Evolutionary conservation across 441 rosid genomes (phyloP).

Genomic region (Gossypium aridum): DNA sequence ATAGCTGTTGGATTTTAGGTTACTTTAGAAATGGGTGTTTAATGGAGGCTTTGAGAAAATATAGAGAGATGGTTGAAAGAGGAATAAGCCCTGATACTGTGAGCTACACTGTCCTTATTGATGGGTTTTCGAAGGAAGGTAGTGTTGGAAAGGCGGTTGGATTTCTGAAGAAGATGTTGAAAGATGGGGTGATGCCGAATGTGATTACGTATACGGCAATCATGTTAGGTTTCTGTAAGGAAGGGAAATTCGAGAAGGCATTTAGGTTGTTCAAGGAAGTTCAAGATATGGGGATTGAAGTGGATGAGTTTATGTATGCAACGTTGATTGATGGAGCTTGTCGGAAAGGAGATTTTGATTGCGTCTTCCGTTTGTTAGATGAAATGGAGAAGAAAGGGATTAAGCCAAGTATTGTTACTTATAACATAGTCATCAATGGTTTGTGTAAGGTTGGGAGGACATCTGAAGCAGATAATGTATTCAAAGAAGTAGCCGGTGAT

Average conservation of each 20-base stretch:
- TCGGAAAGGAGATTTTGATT: constrained; percentile 43
- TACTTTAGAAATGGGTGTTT: constrained; percentile 33
- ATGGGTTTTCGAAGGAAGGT: constrained; percentile 49
- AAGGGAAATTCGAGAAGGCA: constrained; percentile 57
- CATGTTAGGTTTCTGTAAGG: constrained; percentile 54
- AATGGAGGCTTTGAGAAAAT: constrained; percentile 43
- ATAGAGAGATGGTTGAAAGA: constrained; percentile 38
- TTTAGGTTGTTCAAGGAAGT: constrained; percentile 41
- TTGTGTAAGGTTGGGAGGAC: constrained; percentile 64
- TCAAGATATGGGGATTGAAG: constrained; percentile 38
- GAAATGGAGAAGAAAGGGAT: constrained; percentile 75
- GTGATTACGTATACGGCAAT: constrained; percentile 48
- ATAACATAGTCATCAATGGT: constrained; percentile 59
- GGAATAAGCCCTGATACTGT: constrained; percentile 41
- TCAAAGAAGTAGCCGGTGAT: constrained; percentile 54
- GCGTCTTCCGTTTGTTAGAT: constrained; percentile 41
- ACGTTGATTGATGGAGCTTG: constrained; percentile 70
- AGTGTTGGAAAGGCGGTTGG: constrained; percentile 41
- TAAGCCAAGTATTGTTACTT: constrained; percentile 45
- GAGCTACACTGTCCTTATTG: constrained; percentile 54
- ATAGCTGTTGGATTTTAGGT: constrained; percentile 63
- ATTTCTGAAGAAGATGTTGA: constrained; percentile 52
- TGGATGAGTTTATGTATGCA: constrained; percentile 58
- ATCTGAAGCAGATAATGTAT: constrained; percentile 53
- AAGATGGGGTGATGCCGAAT: constrained; percentile 49